Evolutionary conservation across 345 rosid species (phyloP).

Genomic region (Chamaenerion angustifolium): DNA sequence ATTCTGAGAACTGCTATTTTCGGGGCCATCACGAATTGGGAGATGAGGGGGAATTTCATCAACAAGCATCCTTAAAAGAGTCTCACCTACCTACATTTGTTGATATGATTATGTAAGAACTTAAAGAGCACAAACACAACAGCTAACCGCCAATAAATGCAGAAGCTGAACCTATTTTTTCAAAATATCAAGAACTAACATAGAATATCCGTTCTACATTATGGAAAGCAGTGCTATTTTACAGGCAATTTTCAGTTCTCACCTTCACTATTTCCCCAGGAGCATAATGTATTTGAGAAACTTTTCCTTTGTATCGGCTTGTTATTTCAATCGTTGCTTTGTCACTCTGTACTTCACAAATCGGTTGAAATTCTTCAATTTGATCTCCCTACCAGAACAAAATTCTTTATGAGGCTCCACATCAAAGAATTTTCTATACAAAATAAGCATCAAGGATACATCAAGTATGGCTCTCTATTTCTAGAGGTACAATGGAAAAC

Average conservation of each 20-base stretch:
- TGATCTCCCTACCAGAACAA: slow-evolving; percentile 51
- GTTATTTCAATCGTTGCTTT: slow-evolving; percentile 94
- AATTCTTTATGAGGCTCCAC: background rate
- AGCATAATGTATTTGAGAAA: slow-evolving; percentile 33
- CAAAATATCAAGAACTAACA: background rate
- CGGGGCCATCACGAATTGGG: slow-evolving; percentile 10
- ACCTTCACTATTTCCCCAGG: slow-evolving; percentile 92
- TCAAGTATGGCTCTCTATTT: too few relatives aligned
- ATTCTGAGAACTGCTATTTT: slow-evolving; percentile 9
- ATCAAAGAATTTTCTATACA: too few relatives aligned
- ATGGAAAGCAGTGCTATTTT: too few relatives aligned
- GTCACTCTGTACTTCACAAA: slow-evolving; percentile 96
- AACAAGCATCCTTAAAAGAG: slow-evolving; percentile 54
- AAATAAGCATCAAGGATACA: too few relatives aligned
- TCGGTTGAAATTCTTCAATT: slow-evolving; percentile 86
- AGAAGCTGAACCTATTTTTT: too few relatives aligned
- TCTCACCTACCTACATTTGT: slow-evolving; percentile 41
- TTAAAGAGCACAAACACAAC: too few relatives aligned
- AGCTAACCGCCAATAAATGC: too few relatives aligned
- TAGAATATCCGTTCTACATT: background rate
- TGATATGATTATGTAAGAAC: too few relatives aligned
- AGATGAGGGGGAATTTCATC: slow-evolving; percentile 28
- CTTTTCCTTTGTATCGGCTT: slow-evolving; percentile 84
- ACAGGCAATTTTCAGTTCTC: slow-evolving; percentile 1
- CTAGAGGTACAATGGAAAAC: too few relatives aligned